Evolutionary conservation across 2,329 filamentous ascomycete genomes (phyloP).

Genomic region (Apiospora sp.): DNA sequence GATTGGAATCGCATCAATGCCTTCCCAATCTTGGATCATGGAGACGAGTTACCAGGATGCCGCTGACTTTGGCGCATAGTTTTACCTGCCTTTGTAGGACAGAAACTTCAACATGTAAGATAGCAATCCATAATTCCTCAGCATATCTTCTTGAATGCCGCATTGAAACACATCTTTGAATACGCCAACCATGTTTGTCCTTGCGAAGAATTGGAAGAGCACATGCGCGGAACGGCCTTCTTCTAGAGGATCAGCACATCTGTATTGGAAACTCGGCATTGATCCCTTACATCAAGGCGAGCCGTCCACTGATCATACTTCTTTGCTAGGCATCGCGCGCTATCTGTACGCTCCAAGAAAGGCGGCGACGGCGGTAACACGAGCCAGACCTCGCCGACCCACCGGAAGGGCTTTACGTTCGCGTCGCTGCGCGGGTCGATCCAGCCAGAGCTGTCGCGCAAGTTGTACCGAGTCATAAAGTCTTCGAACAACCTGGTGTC

Average conservation of each 20-base stretch:
- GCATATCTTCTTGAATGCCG: not conserved
- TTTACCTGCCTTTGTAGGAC: not conserved
- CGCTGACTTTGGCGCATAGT: not conserved
- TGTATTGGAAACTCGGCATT: not conserved
- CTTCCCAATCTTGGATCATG: not conserved
- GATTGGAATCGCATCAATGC: not conserved
- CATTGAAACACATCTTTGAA: not conserved
- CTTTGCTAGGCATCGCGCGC: conserved; percentile 70
- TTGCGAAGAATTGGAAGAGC: not conserved
- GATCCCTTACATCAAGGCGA: not conserved
- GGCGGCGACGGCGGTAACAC: conserved; percentile 6
- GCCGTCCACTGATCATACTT: not conserved
- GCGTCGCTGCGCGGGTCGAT: conserved; percentile 83
- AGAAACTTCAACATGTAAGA: not conserved
- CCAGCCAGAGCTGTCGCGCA: conserved; percentile 88
- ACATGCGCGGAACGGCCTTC: not conserved
- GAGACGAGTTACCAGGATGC: not conserved
- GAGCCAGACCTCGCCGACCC: conserved; percentile 40
- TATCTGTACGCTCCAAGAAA: conserved; percentile 76
- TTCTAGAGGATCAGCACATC: not conserved
- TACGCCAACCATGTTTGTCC: not conserved
- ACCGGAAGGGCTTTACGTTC: conserved; percentile 81
- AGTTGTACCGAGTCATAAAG: conserved; percentile 92
- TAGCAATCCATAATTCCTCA: not conserved
- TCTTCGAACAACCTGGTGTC: conserved; percentile 88